A percentile compares a stretch with the other conserved stretches of the same genome.
phyloP scores from a whole-genome alignment of 768 basidiomycete species.

The Pholiota microspora region DNA sequence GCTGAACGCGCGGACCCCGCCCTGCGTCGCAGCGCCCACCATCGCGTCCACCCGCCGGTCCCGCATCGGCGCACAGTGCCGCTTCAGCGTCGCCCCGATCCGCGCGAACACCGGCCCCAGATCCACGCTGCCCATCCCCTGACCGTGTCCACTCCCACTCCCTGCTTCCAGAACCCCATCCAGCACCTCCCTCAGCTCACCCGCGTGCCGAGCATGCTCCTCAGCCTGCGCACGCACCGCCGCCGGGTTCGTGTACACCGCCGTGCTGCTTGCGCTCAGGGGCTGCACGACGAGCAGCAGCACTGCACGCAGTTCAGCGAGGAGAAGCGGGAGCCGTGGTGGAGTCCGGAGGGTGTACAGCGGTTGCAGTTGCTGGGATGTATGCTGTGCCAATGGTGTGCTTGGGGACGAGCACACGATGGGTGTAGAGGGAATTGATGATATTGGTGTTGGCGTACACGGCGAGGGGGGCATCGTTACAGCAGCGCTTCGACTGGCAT shows the following conservation, averaged over 20 bases:
- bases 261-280: slow-evolving; percentile 46
- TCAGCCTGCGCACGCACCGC: slow-evolving; percentile 59
- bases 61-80: slow-evolving; percentile 92
- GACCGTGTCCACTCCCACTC: background rate
- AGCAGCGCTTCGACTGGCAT: slow-evolving; percentile 11
- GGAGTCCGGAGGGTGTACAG: slow-evolving; percentile 62
- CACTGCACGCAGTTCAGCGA: slow-evolving; percentile 77
- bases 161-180: background rate
- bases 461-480: background rate
- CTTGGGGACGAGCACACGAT: too few species aligned
- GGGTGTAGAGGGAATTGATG: too few species aligned
- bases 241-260: slow-evolving; percentile 57
- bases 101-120: slow-evolving; percentile 73
- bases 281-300: slow-evolving; percentile 85
- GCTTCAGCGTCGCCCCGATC: slow-evolving; percentile 80
- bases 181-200: slow-evolving; percentile 69
- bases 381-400: background rate
- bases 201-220: slow-evolving; percentile 62
- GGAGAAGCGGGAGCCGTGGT: slow-evolving; percentile 67
- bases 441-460: too few species aligned
- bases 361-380: background rate
- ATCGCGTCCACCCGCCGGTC: slow-evolving; percentile 82
- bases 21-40: slow-evolving; percentile 65
- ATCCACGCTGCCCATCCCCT: slow-evolving; percentile 65
- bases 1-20: slow-evolving; percentile 61